phyloP scores from a whole-genome alignment of 2,329 filamentous ascomycete genomes.

The Diaporthe citrichinensis region DNA sequence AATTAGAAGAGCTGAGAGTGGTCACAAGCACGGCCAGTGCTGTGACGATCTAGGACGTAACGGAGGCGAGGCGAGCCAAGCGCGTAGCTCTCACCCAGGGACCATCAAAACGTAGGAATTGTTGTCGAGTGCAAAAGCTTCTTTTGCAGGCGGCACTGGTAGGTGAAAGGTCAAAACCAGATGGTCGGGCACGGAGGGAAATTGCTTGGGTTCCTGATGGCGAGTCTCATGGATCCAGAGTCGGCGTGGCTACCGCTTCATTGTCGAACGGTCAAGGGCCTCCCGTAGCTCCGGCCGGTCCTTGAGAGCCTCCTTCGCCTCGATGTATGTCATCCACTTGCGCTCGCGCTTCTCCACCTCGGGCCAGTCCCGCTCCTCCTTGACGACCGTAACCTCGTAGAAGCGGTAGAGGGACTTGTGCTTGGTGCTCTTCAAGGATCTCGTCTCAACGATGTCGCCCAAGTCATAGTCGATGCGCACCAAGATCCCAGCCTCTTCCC shows the following conservation, averaged over 20 bases:
- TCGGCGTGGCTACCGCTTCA: constrained; percentile 63
- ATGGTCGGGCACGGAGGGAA: constrained; percentile 10
- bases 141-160: constrained; percentile 25
- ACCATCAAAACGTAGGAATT: background rate
- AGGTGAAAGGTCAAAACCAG: constrained; percentile 1
- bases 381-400: constrained; percentile 89
- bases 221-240: background rate
- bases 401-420: constrained; percentile 82
- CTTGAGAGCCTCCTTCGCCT: constrained; percentile 84
- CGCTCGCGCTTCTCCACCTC: constrained; percentile 93
- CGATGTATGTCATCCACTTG: constrained; percentile 88
- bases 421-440: constrained; percentile 79
- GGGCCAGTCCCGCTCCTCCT: constrained; percentile 90
- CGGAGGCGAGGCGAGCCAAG: constrained; percentile 21
- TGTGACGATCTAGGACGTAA: constrained; percentile 8
- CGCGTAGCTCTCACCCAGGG: background rate
- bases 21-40: constrained; percentile 13
- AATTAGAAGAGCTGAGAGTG: constrained; percentile 29
- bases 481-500: constrained; percentile 96
- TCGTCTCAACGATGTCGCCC: constrained; percentile 86
- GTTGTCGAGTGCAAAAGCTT: constrained; percentile 25
- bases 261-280: constrained; percentile 85
- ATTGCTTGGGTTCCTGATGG: background rate
- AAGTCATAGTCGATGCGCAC: constrained; percentile 89
- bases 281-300: constrained; percentile 89